Evolutionary conservation across 2,329 filamentous ascomycete species (phyloP).

Genomic region (Colletotrichum sp.): DNA sequence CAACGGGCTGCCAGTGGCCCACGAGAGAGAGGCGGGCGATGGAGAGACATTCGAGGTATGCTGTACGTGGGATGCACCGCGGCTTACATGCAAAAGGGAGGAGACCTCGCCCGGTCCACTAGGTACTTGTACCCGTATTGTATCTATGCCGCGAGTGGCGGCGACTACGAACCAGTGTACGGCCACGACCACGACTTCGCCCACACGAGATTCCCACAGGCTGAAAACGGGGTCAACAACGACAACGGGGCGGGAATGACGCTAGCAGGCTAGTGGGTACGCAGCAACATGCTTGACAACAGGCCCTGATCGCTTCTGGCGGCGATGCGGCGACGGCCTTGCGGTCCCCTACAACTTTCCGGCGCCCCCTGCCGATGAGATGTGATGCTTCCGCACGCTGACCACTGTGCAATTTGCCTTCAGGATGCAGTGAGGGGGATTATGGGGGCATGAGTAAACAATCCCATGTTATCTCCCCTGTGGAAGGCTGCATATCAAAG

Average conservation of each 20-base stretch:
- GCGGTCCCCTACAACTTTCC: conserved; percentile 16
- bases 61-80: conserved; percentile 11
- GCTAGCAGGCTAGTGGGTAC: neutral
- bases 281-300: neutral
- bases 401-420: neutral
- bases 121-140: neutral
- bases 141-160: neutral
- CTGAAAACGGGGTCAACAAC: conserved; percentile 1
- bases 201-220: conserved; percentile 21
- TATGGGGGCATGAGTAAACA: neutral
- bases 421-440: neutral
- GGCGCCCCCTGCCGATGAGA: conserved; percentile 15
- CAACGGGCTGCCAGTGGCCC: conserved; percentile 7
- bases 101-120: neutral
- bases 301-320: conserved; percentile 13
- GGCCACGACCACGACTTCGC: neutral
- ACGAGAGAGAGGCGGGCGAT: neutral
- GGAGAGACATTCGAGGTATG: conserved; percentile 14
- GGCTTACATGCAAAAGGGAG: conserved; percentile 8
- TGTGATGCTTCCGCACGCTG: conserved; percentile 1
- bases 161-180: neutral
- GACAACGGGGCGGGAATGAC: conserved; percentile 13
- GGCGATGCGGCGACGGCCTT: conserved; percentile 6
- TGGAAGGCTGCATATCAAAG: neutral
- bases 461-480: conserved; percentile 1